These are phyloP conservation scores for Aspergillus oerlinghausenensis DNA, from an alignment of 2,329 filamentous ascomycete genomes.

Conservation along the genomic window DNA sequence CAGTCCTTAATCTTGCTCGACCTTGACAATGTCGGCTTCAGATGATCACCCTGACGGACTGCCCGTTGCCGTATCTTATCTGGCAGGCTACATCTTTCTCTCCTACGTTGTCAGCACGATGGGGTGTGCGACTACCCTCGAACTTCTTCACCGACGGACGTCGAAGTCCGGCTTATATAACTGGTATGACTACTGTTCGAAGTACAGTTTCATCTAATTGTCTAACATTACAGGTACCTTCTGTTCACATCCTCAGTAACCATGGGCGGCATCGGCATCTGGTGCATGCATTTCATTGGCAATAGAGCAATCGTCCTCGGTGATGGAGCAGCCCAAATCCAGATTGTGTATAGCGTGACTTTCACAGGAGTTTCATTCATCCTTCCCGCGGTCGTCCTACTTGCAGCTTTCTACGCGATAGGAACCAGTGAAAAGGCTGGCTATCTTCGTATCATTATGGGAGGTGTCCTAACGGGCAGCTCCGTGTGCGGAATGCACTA, in stretches of 20 bases:
- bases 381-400: conserved; percentile 69
- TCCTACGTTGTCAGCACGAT: conserved; percentile 67
- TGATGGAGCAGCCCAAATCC: conserved; percentile 56
- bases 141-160: conserved; percentile 73
- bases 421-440: conserved; percentile 57
- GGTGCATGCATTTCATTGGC: conserved; percentile 80
- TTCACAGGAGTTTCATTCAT: conserved; percentile 76
- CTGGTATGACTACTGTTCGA: conserved; percentile 48
- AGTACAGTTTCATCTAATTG: conserved; percentile 1
- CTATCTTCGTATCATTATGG: conserved; percentile 55
- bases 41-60: conserved; percentile 7
- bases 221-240: conserved; percentile 48
- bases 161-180: conserved; percentile 65
- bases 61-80: conserved; percentile 19
- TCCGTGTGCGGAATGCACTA: conserved; percentile 86
- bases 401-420: conserved; percentile 66
- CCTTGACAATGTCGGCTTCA: conserved; percentile 16
- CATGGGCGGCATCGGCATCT: conserved; percentile 71
- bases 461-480: conserved; percentile 66
- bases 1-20: not conserved
- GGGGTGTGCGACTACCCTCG: conserved; percentile 73
- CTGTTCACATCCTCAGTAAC: conserved; percentile 61
- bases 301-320: conserved; percentile 73
- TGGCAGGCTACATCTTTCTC: conserved; percentile 63
- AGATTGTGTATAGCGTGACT: conserved; percentile 68